phyloP scores from a whole-genome alignment of 2,329 filamentous ascomycete genomes.

The Colletotrichum sp. region DNA sequence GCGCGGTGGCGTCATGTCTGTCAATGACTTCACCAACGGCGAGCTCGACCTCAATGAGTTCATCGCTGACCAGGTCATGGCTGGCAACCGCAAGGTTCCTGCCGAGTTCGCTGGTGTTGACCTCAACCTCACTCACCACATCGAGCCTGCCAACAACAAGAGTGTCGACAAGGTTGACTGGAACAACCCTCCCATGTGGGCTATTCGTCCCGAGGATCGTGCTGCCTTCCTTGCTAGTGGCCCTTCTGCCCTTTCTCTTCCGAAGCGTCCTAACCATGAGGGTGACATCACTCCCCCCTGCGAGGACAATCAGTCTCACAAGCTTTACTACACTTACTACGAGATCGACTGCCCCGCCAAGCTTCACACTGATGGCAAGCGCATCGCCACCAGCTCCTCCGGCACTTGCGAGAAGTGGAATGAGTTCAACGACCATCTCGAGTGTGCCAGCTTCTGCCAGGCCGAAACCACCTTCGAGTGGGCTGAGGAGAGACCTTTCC shows the following conservation, averaged over 20 bases:
- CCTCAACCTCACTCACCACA: background rate
- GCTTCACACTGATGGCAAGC: background rate
- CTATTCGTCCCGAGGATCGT: background rate
- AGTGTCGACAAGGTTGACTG: background rate
- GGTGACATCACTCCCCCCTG: background rate
- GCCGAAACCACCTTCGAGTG: constrained; percentile 26
- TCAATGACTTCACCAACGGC: background rate
- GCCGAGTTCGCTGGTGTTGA: background rate
- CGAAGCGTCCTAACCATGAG: background rate
- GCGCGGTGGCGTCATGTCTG: background rate
- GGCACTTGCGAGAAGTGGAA: background rate
- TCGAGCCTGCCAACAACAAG: background rate
- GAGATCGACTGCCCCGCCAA: background rate
- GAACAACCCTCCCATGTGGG: background rate
- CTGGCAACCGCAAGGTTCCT: background rate
- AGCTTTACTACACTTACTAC: background rate
- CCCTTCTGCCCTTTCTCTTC: background rate
- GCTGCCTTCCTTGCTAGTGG: background rate
- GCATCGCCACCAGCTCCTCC: background rate
- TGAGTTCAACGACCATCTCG: background rate
- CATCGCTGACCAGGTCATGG: background rate
- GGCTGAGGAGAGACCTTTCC: constrained; percentile 38
- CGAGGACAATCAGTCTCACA: background rate
- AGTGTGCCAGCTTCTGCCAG: constrained; percentile 1
- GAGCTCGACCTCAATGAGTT: background rate